Evolutionary conservation across 768 basidiomycete genomes (phyloP), one percentile per base, ranked within the genome.

Genomic region (Leucosporidium creatinivorum): DNA sequence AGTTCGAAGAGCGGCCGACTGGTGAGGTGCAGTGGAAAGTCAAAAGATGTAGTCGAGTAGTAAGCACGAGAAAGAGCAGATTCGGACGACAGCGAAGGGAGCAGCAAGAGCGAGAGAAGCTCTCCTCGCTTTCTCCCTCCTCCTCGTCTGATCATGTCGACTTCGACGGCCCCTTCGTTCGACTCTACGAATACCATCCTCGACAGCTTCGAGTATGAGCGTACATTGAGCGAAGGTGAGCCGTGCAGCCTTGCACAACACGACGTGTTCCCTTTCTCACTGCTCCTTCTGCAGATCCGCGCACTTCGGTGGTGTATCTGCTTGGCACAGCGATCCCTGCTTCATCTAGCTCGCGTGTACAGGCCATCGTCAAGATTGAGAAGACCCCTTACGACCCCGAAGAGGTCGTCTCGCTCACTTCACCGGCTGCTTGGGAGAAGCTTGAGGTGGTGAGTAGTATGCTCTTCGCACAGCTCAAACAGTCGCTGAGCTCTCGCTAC

Each of bases 281-380:
- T 28, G 49, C 71, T 85, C 36, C 78, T 87, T 47, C 82, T 65
- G 13, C 62, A 85, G 88, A 89, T 77, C 81, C 87, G 0, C 74
- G 83, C 13, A 83, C 84, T 1, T 86, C 85, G 68, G 82, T 82
- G 4, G 68, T 89, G 44, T 85, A 82, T 52, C 79, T 92, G 12
- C 83, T 93, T 3, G 91, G 93, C 6, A 84, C 81, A 2, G 80
- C 89, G 18, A 18, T 77, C 73, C 70, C 68, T 73, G 64, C 76
- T 66, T 52, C 73, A 66, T 57, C 47, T 4, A 18, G 31, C 1
- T 69, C 72, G 4, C 67, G 79, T n/a, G 77, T 81, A 3, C 80
- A 81, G 39, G 85, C 88, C 4, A 86, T 93, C 69, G 74, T 93
- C n/a, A 84, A 86, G 48, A 79, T 93, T 49, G 88, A 91, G 76